A percentile compares a stretch with the other conserved stretches of the same genome.
Evolutionary conservation across 257 asterid genomes (phyloP).

Genomic region (Craterostigma plantagineum): DNA sequence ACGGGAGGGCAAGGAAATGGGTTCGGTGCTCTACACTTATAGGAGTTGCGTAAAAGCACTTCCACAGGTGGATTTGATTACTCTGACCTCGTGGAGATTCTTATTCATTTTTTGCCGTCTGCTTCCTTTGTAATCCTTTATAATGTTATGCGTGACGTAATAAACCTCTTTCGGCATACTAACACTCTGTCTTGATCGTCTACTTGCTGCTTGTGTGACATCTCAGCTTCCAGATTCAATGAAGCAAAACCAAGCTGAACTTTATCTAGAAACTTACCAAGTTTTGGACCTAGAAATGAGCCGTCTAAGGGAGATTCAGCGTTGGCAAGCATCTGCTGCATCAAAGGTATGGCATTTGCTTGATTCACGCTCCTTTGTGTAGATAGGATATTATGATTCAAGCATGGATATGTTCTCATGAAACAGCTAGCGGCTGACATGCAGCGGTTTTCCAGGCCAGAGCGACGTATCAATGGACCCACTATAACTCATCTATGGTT

Average conservation of each 20-base stretch:
- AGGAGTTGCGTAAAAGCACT: conserved; percentile 96
- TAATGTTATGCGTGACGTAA: too few relatives aligned
- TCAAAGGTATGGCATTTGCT: conserved; percentile 40
- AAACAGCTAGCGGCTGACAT: conserved; percentile 93
- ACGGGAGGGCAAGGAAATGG: conserved; percentile 96
- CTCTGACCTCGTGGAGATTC: not conserved
- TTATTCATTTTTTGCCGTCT: conserved; percentile 1
- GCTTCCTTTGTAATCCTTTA: conserved; percentile 1
- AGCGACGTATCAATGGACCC: conserved; percentile 95
- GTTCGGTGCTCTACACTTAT: conserved; percentile 88
- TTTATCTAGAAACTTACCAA: conserved; percentile 95
- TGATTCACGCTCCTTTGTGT: conserved; percentile 7
- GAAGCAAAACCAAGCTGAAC: conserved; percentile 94
- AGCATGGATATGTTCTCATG: conserved; percentile 16
- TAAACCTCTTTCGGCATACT: too few relatives aligned
- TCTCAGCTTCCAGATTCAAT: conserved; percentile 95
- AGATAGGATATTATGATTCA: conserved; percentile 4
- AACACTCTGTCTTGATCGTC: too few relatives aligned
- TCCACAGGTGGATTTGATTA: conserved; percentile 64
- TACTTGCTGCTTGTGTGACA: conserved; percentile 4
- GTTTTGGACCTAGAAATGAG: conserved; percentile 96
- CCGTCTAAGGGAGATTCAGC: conserved; percentile 93
- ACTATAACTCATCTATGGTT: conserved; percentile 96
- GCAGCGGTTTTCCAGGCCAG: conserved; percentile 99
- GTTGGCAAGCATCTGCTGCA: conserved; percentile 96